Evolutionary conservation across 2,329 filamentous ascomycete species (phyloP).

Genomic region (Alternaria brassicae): DNA sequence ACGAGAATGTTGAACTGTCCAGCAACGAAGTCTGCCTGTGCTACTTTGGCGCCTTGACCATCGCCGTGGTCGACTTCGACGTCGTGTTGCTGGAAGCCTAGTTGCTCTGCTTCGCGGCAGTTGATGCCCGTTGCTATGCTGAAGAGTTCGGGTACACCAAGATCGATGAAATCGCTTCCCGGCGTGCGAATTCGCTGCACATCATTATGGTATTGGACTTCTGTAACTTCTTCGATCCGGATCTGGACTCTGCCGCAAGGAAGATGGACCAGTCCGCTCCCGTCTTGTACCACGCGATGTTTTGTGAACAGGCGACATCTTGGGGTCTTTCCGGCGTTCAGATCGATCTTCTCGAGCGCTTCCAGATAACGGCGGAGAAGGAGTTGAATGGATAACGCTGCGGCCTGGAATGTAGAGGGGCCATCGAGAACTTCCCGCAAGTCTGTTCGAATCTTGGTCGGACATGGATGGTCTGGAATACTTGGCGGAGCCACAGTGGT

Average conservation of each 20-base stretch:
- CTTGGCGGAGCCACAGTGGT: conserved; percentile 18
- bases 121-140: conserved; percentile 16
- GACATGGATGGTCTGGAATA: conserved; percentile 10
- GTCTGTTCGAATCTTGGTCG: conserved; percentile 20
- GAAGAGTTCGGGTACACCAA: conserved; percentile 12
- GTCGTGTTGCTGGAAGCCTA: conserved; percentile 26
- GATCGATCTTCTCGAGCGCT: conserved; percentile 21
- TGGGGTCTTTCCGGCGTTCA: conserved; percentile 15
- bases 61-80: conserved; percentile 25
- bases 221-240: conserved; percentile 25
- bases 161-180: conserved; percentile 17
- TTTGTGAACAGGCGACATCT: conserved; percentile 22
- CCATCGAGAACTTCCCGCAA: conserved; percentile 26
- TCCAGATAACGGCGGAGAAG: conserved; percentile 28
- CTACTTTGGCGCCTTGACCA: conserved; percentile 20
- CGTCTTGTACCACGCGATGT: conserved; percentile 26
- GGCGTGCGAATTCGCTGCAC: conserved; percentile 24
- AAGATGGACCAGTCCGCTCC: conserved; percentile 18
- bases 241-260: conserved; percentile 21
- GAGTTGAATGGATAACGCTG: conserved; percentile 20
- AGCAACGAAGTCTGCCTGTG: conserved; percentile 14
- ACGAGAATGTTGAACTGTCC: conserved; percentile 15
- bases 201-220: conserved; percentile 19
- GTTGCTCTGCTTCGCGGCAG: conserved; percentile 21
- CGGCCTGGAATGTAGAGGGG: conserved; percentile 25